Evolutionary conservation across 495 filamentous ascomycete genomes (phyloP), one percentile per base, ranked within the genome.

Genomic region (Penicillium alfredii): DNA sequence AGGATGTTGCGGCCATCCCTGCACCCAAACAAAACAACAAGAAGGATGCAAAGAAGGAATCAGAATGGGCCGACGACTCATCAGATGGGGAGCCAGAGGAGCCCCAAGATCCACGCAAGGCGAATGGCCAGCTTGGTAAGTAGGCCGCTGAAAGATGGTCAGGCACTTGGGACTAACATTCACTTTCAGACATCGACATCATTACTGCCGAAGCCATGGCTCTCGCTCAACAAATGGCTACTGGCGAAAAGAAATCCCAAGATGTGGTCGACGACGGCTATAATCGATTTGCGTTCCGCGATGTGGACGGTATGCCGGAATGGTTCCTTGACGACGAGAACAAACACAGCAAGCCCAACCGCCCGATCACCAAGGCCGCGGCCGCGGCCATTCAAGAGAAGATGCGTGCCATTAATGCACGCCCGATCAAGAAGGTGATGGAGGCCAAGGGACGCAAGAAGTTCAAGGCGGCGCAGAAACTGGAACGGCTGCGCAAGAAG

Each of bases 171-270:
- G 50, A 43, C 61, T 72, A 53, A 69, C 41, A 33, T 25, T 38
- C 15, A 36, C 44, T n/a, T 61, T 12, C 43, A 79, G 88, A 94
- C 45, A 96, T 99, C 67, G 86, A 96, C 58, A 96, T 99, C 51
- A 92, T 97, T 49, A 99, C 92, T 6, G 92, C 89, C 12, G 93
- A 99, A 68, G 92, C 92, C 40, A 99, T 99, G 92, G 88, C 87
- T 6, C 73, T 99, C n/a, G 92, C 92, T 2, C 92, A 97, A 38
- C 76, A 85, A 51, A 77, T 99, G 39, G 92, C 88, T 14, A 82
- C 80, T 0, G 93, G 93, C 14, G 72, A 92, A 51, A 89, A 81
- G 56, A 82, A 81, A 7, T 78, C 73, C 14, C 53, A 78, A 32
- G 84, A 94, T 51, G 60, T 95, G 2, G 60, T 89, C 17, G 93